Evolutionary conservation across 805 yeast species (phyloP), one percentile per base, ranked within the genome.

Genomic region (Vanderwaltozyma polyspora): DNA sequence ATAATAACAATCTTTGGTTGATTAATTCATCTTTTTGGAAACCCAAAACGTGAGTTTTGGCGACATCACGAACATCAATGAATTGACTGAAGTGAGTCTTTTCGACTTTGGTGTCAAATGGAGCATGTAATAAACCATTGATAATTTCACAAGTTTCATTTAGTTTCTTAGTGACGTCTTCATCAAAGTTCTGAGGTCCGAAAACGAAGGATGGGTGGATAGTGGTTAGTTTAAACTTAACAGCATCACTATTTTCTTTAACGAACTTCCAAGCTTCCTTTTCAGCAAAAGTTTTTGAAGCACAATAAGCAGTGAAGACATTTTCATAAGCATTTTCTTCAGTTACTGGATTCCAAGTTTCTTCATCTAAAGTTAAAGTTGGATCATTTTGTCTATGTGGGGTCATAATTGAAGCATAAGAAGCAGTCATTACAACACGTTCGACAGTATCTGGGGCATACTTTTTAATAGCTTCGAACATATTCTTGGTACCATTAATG

Each of bases 41-140:
- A 1, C 76, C 74, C 21, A 50, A 39, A 14, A 69, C 47, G 48
- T 75, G 81, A 3, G 75, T 72, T 32, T 43, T 47, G 6, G 79
- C 76, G 17, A 70, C 76, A 45, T 75, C 79, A 38, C 78, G 60
- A 9, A 73, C 79, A 48, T 74, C 76, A 21, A 52, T 43, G 24
- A 66, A 53, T 43, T 69, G 75, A 8, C 72, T 70, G 27, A 73
- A 5, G 12, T 13, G 72, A 24, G 66, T 69, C 40, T 70, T 74
- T 38, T 74, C 57, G 10, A 72, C 73, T 45, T 72, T 73, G 18
- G 25, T 21, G 6, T 29, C 43, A 19, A 28, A 21, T 3, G 27
- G 32, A 6, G 45, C 32, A 33, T 15, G 47, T 41, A 63, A 38
- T 37, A 68, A 66, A 5, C 67, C 61, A 53, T 58, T 52, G 22